Evolutionary conservation across 2,329 filamentous ascomycete species (phyloP), one percentile per base, ranked within the genome.

Genomic region (Colletotrichum sp.): DNA sequence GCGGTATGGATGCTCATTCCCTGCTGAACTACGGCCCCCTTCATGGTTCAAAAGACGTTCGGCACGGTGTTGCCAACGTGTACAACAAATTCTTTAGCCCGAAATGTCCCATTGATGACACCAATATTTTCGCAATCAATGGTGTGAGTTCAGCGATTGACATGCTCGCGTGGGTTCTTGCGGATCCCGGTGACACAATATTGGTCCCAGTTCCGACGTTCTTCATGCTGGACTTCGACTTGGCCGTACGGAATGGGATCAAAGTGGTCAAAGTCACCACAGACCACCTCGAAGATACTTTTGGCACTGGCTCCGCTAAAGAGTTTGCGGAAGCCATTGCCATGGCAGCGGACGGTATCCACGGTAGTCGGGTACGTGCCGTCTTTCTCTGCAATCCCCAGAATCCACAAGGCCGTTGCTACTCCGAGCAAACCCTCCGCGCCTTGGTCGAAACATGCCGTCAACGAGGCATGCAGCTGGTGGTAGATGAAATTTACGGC

Each of bases 351-450:
- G 43, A 52, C 43, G n/a, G n/a, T 0, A 13, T 52, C 3, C 10
- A 52, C 10, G 43, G 0, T 0, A 52, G 43, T 25, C 12, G 43
- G 0, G 43, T 8, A 52, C n/a, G 43, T 52, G 43, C n/a, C 0
- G 16, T 52, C 0, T 52, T 52, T 52, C 43, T 52, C 43, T 52
- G 43, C 3, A 22, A 52, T 52, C 43, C 43, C 3, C 43, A 52
- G 6, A 52, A 52, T 4, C n/a, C 43, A 5, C 43, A 52, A 52
- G n/a, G n/a, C 3, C 43, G 43, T 25, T 52, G 43, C 43, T 22
- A 13, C n/a, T 52, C 43, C n/a, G 4, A 5, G 2, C n/a, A 52
- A 13, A 22, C n/a, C 43, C 43, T 52, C 3, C 43, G 12, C 2
- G 43, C 43, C 2, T 52, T 52, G 43, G n/a, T 8, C 43, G 43